Conservation (phyloP, 2,329 filamentous ascomycete species). For the Cryphonectria parasitica region DNA sequence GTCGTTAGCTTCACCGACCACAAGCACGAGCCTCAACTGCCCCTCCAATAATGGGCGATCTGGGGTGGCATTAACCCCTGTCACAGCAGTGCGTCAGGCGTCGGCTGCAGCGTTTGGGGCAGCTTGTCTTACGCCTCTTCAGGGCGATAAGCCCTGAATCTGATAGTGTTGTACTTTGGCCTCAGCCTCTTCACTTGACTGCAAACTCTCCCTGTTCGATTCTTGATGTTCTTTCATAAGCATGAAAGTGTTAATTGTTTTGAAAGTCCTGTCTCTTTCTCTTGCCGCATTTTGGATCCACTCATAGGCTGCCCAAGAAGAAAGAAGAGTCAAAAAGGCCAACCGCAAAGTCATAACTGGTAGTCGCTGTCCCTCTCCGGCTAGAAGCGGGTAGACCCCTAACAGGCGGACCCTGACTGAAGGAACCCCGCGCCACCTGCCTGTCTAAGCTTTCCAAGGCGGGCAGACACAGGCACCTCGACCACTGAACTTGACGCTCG, state of each 20-base stretch:
- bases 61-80: conserved; percentile 16
- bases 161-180: conserved; percentile 21
- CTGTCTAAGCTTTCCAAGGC: conserved; percentile 12
- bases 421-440: conserved; percentile 22
- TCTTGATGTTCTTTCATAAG: too few relatives aligned
- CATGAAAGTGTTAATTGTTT: not conserved
- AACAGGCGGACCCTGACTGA: conserved; percentile 24
- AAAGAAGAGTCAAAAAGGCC: not conserved
- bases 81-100: conserved; percentile 15
- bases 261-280: not conserved
- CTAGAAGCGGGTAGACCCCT: conserved; percentile 18
- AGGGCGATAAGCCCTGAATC: conserved; percentile 2
- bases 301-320: not conserved
- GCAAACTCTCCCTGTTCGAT: not conserved
- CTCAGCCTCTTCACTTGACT: not conserved
- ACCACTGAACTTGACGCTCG: not conserved
- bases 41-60: conserved; percentile 27
- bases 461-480: not conserved
- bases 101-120: conserved; percentile 11
- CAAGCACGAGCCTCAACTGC: conserved; percentile 24
- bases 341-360: not conserved
- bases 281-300: not conserved
- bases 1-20: conserved; percentile 29
- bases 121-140: conserved; percentile 21
- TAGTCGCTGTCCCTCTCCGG: not conserved